These are phyloP conservation scores for Astrocystis sublimbata DNA, from an alignment of 495 filamentous ascomycete genomes.

Conservation along the genomic window DNA sequence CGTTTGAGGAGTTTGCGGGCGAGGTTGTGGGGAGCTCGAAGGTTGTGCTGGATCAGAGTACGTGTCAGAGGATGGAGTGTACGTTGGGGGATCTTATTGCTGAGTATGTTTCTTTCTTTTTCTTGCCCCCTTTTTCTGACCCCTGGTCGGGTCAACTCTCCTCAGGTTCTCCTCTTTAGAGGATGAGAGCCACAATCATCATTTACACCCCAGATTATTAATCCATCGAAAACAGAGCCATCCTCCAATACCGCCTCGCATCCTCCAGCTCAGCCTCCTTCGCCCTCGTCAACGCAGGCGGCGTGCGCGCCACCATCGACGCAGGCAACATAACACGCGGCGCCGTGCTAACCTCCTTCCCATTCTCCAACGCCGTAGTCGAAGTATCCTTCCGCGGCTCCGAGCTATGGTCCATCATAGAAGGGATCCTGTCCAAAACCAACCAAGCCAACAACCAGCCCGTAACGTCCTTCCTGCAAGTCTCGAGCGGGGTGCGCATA, in stretches of 20 bases:
- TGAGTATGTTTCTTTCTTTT: conserved; percentile 33
- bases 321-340: conserved; percentile 53
- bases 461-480: conserved; percentile 55
- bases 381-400: conserved; percentile 46
- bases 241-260: conserved; percentile 53
- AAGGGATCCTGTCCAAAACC: conserved; percentile 48
- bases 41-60: conserved; percentile 50
- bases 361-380: conserved; percentile 58
- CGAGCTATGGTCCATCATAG: conserved; percentile 51
- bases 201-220: neutral
- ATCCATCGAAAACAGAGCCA: conserved; percentile 45
- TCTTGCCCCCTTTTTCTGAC: neutral
- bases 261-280: conserved; percentile 38
- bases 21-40: conserved; percentile 52
- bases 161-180: neutral
- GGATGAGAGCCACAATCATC: neutral
- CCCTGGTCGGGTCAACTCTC: neutral
- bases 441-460: conserved; percentile 47
- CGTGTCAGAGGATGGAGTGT: conserved; percentile 55
- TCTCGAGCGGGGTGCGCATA: conserved; percentile 49
- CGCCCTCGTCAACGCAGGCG: conserved; percentile 57
- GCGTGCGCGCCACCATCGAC: conserved; percentile 58
- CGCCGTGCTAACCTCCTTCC: conserved; percentile 57
- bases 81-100: conserved; percentile 53
- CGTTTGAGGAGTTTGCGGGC: conserved; percentile 52